Evolutionary conservation across 257 asterid species (phyloP).

Genomic region (Gentiana dahurica): DNA sequence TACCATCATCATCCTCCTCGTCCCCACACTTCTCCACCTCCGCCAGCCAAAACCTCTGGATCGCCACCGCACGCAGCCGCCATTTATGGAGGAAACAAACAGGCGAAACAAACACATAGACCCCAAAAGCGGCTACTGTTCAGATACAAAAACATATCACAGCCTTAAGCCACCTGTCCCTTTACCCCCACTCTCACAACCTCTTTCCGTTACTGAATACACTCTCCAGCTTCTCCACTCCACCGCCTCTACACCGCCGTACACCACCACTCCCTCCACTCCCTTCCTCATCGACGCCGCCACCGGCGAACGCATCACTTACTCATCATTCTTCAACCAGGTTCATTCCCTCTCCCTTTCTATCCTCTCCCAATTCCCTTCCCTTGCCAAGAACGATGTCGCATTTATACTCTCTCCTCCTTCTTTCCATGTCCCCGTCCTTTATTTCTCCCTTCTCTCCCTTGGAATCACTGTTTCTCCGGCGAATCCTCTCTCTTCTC

Average conservation of each 20-base stretch:
- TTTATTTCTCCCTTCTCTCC: slow-evolving; percentile 72
- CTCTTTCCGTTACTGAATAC: slow-evolving; percentile 42
- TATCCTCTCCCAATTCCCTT: slow-evolving; percentile 30
- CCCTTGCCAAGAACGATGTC: slow-evolving; percentile 49
- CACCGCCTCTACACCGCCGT: slow-evolving; percentile 27
- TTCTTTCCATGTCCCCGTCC: slow-evolving; percentile 51
- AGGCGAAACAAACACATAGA: slow-evolving; percentile 12
- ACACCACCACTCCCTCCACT: slow-evolving; percentile 42
- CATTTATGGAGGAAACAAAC: slow-evolving; percentile 26
- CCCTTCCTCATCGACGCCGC: slow-evolving; percentile 58
- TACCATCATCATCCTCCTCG: no score
- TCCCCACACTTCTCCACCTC: no score
- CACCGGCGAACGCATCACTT: slow-evolving; percentile 36
- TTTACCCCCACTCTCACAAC: slow-evolving; percentile 44
- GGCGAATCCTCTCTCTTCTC: slow-evolving; percentile 56
- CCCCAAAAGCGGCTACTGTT: slow-evolving; percentile 42
- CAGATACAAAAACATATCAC: slow-evolving; percentile 39
- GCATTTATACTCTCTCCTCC: slow-evolving; percentile 73
- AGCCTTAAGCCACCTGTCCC: slow-evolving; percentile 51
- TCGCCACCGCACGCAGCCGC: no score
- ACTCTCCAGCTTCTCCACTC: slow-evolving; percentile 50
- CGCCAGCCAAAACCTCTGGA: no score
- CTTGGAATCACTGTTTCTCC: slow-evolving; percentile 70
- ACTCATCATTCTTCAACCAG: slow-evolving; percentile 43
- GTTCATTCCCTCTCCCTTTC: slow-evolving; percentile 43